Evolutionary conservation across 1,284 basidiomycete species (phyloP).

Genomic region (Athelia psychrophila): DNA sequence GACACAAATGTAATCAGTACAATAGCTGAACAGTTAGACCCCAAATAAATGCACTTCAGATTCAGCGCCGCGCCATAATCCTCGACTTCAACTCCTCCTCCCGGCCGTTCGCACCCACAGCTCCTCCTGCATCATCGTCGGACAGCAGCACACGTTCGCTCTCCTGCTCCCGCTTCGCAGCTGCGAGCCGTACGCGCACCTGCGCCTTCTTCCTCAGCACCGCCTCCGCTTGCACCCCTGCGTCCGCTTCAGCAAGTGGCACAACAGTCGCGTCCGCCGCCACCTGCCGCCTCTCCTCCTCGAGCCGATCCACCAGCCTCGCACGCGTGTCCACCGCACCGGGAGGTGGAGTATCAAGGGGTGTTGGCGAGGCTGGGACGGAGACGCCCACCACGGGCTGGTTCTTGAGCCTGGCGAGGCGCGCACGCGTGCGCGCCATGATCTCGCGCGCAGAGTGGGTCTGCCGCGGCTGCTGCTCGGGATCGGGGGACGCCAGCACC

Average conservation of each 20-base stretch:
- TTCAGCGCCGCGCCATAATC: too few relatives aligned
- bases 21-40: too few relatives aligned
- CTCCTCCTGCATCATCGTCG: conserved; percentile 2
- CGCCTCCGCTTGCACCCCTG: conserved; percentile 32
- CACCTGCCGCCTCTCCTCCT: conserved; percentile 38
- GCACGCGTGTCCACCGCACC: conserved; percentile 26
- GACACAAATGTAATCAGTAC: too few relatives aligned
- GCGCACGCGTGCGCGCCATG: conserved; percentile 29
- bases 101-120: conserved; percentile 6
- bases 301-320: conserved; percentile 42
- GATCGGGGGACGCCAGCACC: conserved; percentile 2
- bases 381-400: neutral
- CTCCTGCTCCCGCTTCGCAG: conserved; percentile 33
- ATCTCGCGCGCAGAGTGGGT: conserved; percentile 31
- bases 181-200: conserved; percentile 46
- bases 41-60: too few relatives aligned
- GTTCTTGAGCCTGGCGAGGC: conserved; percentile 16
- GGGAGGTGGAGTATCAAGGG: neutral
- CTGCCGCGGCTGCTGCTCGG: conserved; percentile 6
- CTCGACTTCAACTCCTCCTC: neutral
- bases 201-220: conserved; percentile 46
- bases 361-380: neutral
- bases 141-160: conserved; percentile 8
- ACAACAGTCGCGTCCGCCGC: neutral
- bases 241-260: neutral